A percentile compares a stretch with the other conserved stretches of the same genome.
Evolutionary conservation across 176 grass and related monocot species (phyloP).

Genomic region (Raddia guianensis): DNA sequence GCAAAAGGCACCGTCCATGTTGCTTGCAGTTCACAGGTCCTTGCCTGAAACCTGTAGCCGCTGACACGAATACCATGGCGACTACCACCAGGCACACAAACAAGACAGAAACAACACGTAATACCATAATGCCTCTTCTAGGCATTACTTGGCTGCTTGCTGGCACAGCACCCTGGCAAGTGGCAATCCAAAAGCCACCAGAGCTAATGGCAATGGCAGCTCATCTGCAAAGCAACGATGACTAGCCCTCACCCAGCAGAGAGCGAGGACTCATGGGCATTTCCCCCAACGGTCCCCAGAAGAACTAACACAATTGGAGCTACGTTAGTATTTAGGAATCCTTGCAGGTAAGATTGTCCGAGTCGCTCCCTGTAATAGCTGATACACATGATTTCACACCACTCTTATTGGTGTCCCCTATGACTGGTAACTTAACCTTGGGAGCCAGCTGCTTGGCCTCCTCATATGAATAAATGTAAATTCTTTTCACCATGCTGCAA

Average conservation of each 20-base stretch:
- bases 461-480: conserved; percentile 82
- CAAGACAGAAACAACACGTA: neutral
- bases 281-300: neutral
- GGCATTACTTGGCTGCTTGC: conserved; percentile 3
- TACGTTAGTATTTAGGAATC: conserved; percentile 40
- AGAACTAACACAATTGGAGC: conserved; percentile 36
- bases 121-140: conserved; percentile 35
- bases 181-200: conserved; percentile 32
- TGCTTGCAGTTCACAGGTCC: conserved; percentile 4
- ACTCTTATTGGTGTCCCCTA: conserved; percentile 41
- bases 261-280: conserved; percentile 1
- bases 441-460: conserved; percentile 68
- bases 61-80: neutral
- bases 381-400: conserved; percentile 41
- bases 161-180: neutral
- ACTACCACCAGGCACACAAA: conserved; percentile 16
- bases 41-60: conserved; percentile 12
- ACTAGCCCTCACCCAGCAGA: conserved; percentile 2
- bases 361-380: conserved; percentile 2
- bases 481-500: conserved; percentile 75
- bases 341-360: conserved; percentile 28
- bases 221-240: conserved; percentile 2
- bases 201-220: conserved; percentile 23
- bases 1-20: neutral
- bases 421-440: conserved; percentile 50